phyloP scores from a whole-genome alignment of 192 early-diverging fungal genomes.

The Obelidium mucronatum region DNA sequence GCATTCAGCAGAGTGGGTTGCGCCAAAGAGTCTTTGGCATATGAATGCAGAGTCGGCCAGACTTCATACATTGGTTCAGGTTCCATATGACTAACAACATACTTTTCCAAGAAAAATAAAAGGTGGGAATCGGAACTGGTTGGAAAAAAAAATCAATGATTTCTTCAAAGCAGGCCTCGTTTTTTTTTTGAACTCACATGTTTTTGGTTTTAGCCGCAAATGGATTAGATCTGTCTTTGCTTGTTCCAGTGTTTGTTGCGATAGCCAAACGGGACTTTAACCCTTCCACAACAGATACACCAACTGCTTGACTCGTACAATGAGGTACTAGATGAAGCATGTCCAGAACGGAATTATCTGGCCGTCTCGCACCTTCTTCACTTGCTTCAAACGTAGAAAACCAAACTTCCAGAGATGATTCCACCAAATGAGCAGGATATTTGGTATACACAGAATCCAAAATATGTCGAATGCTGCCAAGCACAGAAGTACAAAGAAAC shows the following conservation, averaged over 20 bases:
- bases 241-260: slow-evolving; percentile 11
- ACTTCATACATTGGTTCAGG: slow-evolving; percentile 59
- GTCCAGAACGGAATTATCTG: slow-evolving; percentile 15
- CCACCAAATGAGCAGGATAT: slow-evolving; percentile 64
- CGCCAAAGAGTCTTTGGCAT: slow-evolving; percentile 67
- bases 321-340: slow-evolving; percentile 41
- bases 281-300: slow-evolving; percentile 35
- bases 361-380: background rate
- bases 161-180: background rate
- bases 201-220: slow-evolving; percentile 51
- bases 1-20: slow-evolving; percentile 55
- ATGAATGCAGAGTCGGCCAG: slow-evolving; percentile 67
- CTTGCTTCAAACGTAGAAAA: slow-evolving; percentile 47
- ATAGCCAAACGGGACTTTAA: slow-evolving; percentile 33
- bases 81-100: slow-evolving; percentile 53
- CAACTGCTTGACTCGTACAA: slow-evolving; percentile 9
- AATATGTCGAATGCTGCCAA: slow-evolving; percentile 55
- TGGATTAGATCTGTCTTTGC: slow-evolving; percentile 39
- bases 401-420: slow-evolving; percentile 72
- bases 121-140: slow-evolving; percentile 70
- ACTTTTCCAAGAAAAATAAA: slow-evolving; percentile 70
- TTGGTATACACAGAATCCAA: slow-evolving; percentile 62
- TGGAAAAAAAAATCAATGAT: slow-evolving; percentile 2
- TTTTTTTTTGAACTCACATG: slow-evolving; percentile 61
- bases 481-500: slow-evolving; percentile 49